Evolutionary conservation across 805 yeast genomes (phyloP).

Genomic region (Candida hispaniensis): DNA sequence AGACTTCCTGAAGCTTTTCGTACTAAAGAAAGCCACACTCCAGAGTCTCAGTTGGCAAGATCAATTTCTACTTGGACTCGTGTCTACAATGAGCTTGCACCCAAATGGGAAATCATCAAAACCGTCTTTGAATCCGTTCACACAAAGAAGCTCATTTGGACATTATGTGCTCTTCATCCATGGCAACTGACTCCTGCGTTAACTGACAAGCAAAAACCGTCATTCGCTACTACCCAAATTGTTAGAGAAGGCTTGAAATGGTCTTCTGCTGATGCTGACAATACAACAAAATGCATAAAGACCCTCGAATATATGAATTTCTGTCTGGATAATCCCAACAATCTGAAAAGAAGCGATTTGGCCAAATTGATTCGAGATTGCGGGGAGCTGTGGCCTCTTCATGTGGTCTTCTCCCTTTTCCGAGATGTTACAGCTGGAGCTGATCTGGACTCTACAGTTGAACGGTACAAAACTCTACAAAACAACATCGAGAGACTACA

Average conservation of each 20-base stretch:
- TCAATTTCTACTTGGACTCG: constrained; percentile 15
- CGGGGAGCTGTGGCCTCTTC: constrained; percentile 42
- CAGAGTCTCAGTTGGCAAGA: constrained; percentile 9
- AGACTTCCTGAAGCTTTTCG: constrained; percentile 26
- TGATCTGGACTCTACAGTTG: constrained; percentile 27
- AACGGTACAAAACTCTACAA: constrained; percentile 20
- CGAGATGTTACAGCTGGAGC: constrained; percentile 27
- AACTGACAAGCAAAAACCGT: constrained; percentile 32
- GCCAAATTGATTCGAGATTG: constrained; percentile 50
- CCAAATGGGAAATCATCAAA: background rate
- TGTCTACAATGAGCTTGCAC: constrained; percentile 20
- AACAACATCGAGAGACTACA: constrained; percentile 27
- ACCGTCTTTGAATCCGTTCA: constrained; percentile 7
- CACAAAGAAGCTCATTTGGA: constrained; percentile 5
- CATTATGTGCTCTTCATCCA: constrained; percentile 27
- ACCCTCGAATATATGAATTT: constrained; percentile 27
- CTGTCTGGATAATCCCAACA: constrained; percentile 24
- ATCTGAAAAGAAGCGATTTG: constrained; percentile 36
- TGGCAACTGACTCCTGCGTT: constrained; percentile 35
- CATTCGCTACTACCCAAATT: constrained; percentile 39
- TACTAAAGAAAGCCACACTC: constrained; percentile 13
- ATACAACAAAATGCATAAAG: constrained; percentile 36
- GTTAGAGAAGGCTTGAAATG: constrained; percentile 62
- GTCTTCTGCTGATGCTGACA: constrained; percentile 45
- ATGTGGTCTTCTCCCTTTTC: constrained; percentile 30